A percentile compares a stretch with the other conserved stretches of the same genome.
phyloP scores from a whole-genome alignment of 805 yeast species.

The Zygosaccharomyces lentus region DNA sequence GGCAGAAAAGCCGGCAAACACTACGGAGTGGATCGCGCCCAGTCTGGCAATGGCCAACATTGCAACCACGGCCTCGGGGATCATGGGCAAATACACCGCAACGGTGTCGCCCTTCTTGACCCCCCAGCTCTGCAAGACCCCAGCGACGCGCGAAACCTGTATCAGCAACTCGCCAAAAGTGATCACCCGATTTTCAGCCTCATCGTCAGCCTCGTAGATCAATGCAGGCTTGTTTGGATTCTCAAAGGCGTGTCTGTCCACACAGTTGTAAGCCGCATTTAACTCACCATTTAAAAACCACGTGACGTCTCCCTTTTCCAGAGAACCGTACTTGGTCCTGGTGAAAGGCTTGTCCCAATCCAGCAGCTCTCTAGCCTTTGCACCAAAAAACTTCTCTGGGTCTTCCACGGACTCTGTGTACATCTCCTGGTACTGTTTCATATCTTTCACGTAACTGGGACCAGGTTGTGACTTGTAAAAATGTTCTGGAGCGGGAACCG shows the following conservation, averaged over 20 bases:
- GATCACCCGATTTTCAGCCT: conserved; percentile 49
- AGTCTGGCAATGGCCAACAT: conserved; percentile 73
- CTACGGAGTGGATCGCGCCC: conserved; percentile 82
- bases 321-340: conserved; percentile 49
- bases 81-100: conserved; percentile 84
- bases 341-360: conserved; percentile 73
- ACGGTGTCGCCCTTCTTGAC: conserved; percentile 79
- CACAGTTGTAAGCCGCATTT: conserved; percentile 77
- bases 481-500: conserved; percentile 38
- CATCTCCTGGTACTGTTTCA: conserved; percentile 67
- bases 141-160: conserved; percentile 68
- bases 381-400: conserved; percentile 81
- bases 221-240: conserved; percentile 72
- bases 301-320: conserved; percentile 51
- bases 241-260: conserved; percentile 72
- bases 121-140: conserved; percentile 58
- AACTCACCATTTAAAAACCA: conserved; percentile 80
- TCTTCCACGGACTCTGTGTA: conserved; percentile 75
- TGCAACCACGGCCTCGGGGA: conserved; percentile 71
- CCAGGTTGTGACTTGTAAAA: conserved; percentile 40
- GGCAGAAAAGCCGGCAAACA: conserved; percentile 79
- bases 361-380: conserved; percentile 66
- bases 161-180: conserved; percentile 69
- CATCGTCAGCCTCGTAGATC: conserved; percentile 79
- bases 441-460: conserved; percentile 46